phyloP scores from a whole-genome alignment of 345 rosid species.

The Citrus maxima region DNA sequence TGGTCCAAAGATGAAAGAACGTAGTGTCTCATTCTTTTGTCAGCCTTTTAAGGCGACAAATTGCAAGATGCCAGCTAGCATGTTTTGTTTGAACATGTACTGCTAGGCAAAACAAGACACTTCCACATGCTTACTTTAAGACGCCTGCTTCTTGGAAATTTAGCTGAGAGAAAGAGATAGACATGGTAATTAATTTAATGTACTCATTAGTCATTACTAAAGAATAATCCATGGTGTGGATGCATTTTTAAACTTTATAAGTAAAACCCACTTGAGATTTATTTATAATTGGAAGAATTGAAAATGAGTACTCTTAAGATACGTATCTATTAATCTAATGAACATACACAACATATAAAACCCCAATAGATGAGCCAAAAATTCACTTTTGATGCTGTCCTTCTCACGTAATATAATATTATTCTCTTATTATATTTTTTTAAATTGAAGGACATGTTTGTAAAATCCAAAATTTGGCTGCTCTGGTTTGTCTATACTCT shows the following conservation, averaged over 20 bases:
- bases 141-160: too few relatives aligned
- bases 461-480: neutral
- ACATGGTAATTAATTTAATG: too few relatives aligned
- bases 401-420: neutral
- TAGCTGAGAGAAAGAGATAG: too few relatives aligned
- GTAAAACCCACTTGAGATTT: too few relatives aligned
- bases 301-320: too few relatives aligned
- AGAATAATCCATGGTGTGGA: too few relatives aligned
- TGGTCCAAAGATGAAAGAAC: neutral
- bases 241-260: too few relatives aligned
- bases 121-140: too few relatives aligned
- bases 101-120: neutral
- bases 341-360: neutral
- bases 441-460: neutral
- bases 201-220: too few relatives aligned
- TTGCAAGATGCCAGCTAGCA: neutral
- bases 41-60: neutral
- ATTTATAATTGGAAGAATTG: too few relatives aligned
- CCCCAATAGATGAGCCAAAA: neutral
- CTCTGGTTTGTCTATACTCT: neutral
- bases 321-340: too few relatives aligned
- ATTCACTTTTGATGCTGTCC: constrained; percentile 5
- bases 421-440: too few relatives aligned
- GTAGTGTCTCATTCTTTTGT: neutral
- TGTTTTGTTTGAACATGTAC: neutral